Conservation (phyloP, 331 rosid genomes). For the Rhamnella rubrinervis region DNA sequence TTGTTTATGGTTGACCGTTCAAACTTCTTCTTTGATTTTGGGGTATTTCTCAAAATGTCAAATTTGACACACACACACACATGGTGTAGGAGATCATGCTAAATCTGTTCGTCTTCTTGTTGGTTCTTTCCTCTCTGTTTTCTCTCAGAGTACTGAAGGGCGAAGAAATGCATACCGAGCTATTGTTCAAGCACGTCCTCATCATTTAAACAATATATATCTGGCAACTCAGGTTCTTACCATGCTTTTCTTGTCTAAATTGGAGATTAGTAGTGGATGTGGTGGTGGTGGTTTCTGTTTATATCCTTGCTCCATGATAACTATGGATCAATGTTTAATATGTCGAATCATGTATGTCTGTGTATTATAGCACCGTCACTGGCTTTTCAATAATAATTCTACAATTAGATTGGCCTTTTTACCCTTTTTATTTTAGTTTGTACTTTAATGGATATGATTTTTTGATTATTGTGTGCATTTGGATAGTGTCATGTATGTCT, state of each 20-base stretch:
- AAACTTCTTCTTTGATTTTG: conserved; percentile 94
- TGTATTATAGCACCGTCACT: background rate
- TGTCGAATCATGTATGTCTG: background rate
- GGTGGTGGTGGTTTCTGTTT: background rate
- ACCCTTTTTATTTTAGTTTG: background rate
- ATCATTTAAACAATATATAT: conserved; percentile 83
- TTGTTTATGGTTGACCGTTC: conserved; percentile 92
- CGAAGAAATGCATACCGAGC: conserved; percentile 93
- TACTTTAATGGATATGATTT: background rate
- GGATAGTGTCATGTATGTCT: background rate
- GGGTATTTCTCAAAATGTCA: conserved; percentile 48
- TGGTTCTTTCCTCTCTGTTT: conserved; percentile 17
- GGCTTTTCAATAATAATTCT: no score
- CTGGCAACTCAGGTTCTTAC: conserved; percentile 86
- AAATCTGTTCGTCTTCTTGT: background rate
- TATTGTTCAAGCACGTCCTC: conserved; percentile 86
- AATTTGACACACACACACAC: background rate
- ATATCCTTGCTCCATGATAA: background rate
- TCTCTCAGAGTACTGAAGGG: conserved; percentile 71
- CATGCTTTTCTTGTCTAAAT: conserved; percentile 18
- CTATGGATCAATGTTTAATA: background rate
- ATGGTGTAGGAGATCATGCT: background rate
- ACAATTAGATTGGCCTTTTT: background rate
- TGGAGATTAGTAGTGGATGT: background rate
- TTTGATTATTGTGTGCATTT: conserved; percentile 6